Conservation (phyloP, 208 protist genomes). For the Herpetomonas tarakana region DNA sequence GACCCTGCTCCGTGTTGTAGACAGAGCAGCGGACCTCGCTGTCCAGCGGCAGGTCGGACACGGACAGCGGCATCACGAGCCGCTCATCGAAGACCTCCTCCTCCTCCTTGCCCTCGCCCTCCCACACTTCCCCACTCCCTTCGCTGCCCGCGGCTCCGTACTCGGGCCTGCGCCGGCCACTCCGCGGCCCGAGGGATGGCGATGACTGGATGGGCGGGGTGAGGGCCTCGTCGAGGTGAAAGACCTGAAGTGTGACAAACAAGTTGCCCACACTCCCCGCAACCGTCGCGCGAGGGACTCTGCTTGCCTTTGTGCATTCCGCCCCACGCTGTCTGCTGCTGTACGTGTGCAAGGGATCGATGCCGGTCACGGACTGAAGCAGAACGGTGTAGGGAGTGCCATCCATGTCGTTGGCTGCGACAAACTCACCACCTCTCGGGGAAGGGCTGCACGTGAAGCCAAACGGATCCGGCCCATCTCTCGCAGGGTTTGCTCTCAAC, state of each 20-base stretch:
- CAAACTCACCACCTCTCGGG: conserved; percentile 14
- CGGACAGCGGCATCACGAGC: conserved; percentile 72
- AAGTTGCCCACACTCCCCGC: conserved; percentile 4
- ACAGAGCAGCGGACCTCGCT: conserved; percentile 57
- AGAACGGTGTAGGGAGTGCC: conserved; percentile 7
- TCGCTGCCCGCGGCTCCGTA: no score
- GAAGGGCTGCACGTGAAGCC: background rate
- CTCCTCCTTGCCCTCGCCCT: background rate
- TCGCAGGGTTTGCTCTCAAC: background rate
- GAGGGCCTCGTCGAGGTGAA: conserved; percentile 49
- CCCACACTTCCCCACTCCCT: no score
- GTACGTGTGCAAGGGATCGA: background rate
- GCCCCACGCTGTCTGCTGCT: no score
- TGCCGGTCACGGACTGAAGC: background rate
- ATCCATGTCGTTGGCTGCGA: conserved; percentile 29
- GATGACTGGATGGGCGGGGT: conserved; percentile 32
- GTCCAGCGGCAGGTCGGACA: conserved; percentile 85
- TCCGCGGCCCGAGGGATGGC: background rate
- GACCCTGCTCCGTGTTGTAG: conserved; percentile 13
- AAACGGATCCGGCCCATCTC: background rate
- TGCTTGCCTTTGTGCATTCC: background rate
- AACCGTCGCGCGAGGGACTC: background rate
- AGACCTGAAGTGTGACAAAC: conserved; percentile 46
- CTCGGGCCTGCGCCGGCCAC: no score
- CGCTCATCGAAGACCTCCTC: conserved; percentile 22